Evolutionary conservation across 1,284 basidiomycete species (phyloP).

Genomic region (Sanghuangporus weigelae): DNA sequence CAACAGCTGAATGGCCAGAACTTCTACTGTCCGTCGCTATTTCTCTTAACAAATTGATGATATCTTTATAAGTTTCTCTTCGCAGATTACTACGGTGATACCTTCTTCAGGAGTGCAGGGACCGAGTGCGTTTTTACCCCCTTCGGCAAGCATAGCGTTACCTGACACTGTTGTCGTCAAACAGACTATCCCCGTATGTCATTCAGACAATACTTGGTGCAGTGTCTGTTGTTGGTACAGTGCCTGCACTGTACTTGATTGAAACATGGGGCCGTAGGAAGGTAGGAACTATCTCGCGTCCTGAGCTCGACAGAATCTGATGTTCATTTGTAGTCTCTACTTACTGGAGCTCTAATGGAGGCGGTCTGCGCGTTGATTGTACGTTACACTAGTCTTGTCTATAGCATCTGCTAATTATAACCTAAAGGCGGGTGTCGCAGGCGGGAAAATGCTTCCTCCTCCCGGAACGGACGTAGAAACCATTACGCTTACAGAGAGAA

Average conservation of each 20-base stretch:
- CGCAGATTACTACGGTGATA: constrained; percentile 74
- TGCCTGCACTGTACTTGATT: constrained; percentile 62
- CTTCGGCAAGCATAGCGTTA: not conserved
- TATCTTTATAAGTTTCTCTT: not conserved
- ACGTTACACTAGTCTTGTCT: constrained; percentile 19
- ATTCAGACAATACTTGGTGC: constrained; percentile 71
- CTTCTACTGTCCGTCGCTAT: constrained; percentile 51
- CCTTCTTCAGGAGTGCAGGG: constrained; percentile 75
- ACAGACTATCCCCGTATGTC: constrained; percentile 59
- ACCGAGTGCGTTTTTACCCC: constrained; percentile 39
- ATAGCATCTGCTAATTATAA: not conserved
- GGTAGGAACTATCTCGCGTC: constrained; percentile 28
- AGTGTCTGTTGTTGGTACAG: constrained; percentile 60
- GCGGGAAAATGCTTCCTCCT: constrained; percentile 61
- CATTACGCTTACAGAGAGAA: constrained; percentile 40
- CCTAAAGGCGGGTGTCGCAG: constrained; percentile 59
- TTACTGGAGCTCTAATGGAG: constrained; percentile 62
- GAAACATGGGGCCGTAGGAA: constrained; percentile 61
- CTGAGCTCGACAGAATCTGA: not conserved
- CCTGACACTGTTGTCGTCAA: not conserved
- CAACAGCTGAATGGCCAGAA: constrained; percentile 77
- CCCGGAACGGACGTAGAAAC: constrained; percentile 30
- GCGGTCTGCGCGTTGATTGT: constrained; percentile 60
- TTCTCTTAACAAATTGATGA: not conserved
- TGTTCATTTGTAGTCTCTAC: constrained; percentile 42